These are phyloP conservation scores for Colletotrichum sp. DNA, from an alignment of 2,329 filamentous ascomycete species.

Conservation along the genomic window DNA sequence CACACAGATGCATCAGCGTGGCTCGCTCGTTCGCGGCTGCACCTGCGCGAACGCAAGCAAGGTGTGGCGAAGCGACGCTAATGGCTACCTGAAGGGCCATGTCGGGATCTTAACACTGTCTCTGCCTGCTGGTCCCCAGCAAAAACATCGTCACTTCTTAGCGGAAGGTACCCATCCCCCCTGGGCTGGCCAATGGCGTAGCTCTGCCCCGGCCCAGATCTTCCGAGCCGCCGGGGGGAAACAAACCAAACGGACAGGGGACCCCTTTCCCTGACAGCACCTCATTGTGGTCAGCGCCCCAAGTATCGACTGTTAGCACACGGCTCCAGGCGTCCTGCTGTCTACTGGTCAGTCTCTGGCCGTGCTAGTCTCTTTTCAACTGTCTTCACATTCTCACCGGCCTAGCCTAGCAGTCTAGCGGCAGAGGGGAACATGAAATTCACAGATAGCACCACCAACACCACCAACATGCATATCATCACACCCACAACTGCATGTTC, in stretches of 20 bases:
- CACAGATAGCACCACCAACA: not conserved
- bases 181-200: not conserved
- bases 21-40: not conserved
- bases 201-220: conserved; percentile 2
- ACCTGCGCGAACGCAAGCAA: conserved; percentile 1
- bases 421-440: not conserved
- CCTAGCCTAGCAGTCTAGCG: not conserved
- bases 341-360: not conserved
- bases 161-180: not conserved
- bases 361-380: not conserved
- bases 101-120: not conserved
- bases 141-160: conserved; percentile 8
- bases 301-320: not conserved
- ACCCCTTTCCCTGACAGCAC: conserved; percentile 4
- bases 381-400: not conserved
- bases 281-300: not conserved
- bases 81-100: conserved; percentile 3
- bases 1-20: not conserved
- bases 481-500: not conserved
- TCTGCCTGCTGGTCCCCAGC: conserved; percentile 11
- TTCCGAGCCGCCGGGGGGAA: not conserved
- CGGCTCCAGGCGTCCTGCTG: not conserved
- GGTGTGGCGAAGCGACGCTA: conserved; percentile 15
- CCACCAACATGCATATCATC: not conserved
- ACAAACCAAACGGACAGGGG: not conserved